Conservation (phyloP, 179 eudicot species). For the Beta corolliflora region DNA sequence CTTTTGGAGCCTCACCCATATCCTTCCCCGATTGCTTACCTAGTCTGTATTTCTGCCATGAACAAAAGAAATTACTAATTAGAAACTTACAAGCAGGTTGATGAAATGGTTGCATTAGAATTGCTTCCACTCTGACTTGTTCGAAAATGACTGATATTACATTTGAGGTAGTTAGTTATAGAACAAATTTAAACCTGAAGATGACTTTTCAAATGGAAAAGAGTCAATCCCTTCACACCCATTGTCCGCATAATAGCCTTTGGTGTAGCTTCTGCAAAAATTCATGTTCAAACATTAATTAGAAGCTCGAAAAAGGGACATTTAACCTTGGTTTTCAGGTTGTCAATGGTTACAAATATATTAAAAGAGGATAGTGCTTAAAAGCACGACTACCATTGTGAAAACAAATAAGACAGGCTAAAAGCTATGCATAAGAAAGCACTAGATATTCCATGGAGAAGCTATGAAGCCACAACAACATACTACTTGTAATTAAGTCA, state of each 20-base stretch:
- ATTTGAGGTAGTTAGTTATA: background rate
- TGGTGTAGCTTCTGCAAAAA: conserved; percentile 74
- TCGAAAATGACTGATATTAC: background rate
- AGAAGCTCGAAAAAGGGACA: conserved; percentile 7
- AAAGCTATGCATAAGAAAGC: background rate
- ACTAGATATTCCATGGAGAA: background rate
- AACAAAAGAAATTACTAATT: conserved; percentile 26
- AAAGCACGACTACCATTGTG: background rate
- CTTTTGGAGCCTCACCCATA: conserved; percentile 64
- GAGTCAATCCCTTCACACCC: conserved; percentile 83
- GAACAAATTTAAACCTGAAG: conserved; percentile 59
- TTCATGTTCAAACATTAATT: conserved; percentile 27
- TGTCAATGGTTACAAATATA: background rate
- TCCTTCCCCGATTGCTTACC: conserved; percentile 90
- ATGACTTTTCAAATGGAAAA: conserved; percentile 81
- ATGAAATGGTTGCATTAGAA: background rate
- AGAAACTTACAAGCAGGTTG: conserved; percentile 11
- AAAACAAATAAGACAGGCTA: background rate
- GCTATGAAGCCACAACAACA: background rate
- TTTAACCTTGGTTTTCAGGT: background rate
- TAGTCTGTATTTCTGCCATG: conserved; percentile 77
- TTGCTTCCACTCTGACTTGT: background rate
- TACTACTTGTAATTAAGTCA: background rate
- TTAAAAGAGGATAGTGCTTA: no score
- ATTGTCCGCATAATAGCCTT: conserved; percentile 80